Evolutionary conservation across 768 basidiomycete genomes (phyloP).

Genomic region (Lyophyllum atratum): DNA sequence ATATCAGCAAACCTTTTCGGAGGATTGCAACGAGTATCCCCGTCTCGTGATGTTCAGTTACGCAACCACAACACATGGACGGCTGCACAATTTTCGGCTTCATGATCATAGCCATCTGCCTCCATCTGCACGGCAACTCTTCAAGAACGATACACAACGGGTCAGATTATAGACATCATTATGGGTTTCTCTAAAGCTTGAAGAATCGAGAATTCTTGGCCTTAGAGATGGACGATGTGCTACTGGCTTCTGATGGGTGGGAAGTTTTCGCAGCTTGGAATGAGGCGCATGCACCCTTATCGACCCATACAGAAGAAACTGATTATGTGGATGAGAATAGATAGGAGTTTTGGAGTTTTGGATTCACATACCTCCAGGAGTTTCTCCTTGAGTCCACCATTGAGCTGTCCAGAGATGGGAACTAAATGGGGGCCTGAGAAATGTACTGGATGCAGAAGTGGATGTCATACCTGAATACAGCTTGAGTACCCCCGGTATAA

Average conservation of each 20-base stretch:
- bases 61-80: not conserved
- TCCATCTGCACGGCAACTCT: not conserved
- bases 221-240: not conserved
- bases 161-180: not conserved
- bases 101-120: not conserved
- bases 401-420: conserved; percentile 48
- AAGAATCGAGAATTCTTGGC: conserved; percentile 29
- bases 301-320: conserved; percentile 57
- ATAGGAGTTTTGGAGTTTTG: conserved; percentile 3
- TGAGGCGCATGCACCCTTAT: conserved; percentile 52
- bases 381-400: conserved; percentile 64
- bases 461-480: conserved; percentile 49
- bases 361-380: conserved; percentile 45
- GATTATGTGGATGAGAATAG: not conserved
- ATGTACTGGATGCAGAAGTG: conserved; percentile 1
- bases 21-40: not conserved
- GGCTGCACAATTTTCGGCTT: not conserved
- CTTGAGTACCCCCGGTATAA: conserved; percentile 55
- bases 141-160: not conserved
- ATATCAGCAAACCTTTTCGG: not conserved
- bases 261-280: conserved; percentile 20
- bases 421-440: conserved; percentile 21
- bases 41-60: not conserved
- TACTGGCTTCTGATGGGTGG: conserved; percentile 4
- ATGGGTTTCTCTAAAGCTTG: conserved; percentile 7